Base-by-base conservation (phyloP, 305 asterid species). In the Fraxinus xanthoxyloides region DNA sequence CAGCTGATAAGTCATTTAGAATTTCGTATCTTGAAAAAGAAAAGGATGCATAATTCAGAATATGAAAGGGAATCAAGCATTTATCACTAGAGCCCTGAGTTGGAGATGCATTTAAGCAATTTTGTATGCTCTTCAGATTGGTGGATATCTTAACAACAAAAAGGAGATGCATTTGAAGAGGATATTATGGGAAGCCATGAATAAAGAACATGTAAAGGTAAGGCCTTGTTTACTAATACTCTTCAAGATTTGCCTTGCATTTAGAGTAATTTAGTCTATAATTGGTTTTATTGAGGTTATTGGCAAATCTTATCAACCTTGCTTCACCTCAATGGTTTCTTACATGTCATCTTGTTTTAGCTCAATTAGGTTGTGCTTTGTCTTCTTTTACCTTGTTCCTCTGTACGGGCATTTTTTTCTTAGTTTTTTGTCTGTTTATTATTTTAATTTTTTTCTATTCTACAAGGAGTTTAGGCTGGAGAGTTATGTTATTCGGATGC, bases 121-220 rank as follows among this genome's bases (percentile, higher is more conserved):
- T 36, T 82, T 84, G 77, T n/a, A 77, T 78, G 24, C 76, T 54
- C 54, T 87, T 83, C 89, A 90, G 93, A 74, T 90, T 81, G 32
- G 7, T 82, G 83, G 87, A 77, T 89, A 90, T 84, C 89, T 90
- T 30, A 84, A 83, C 87, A 86, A 79, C 80, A 89, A 86, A 84
- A 82, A 82, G 85, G 93, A 86, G 87, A 40, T 81, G 79, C 35
- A 79, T 24, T 80, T 35, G 73, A 90, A 90, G 79, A 86, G 81
- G 84, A 51, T 86, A 65, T 69, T 90, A 61, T 90, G 93, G 93
- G 93, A 90, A 86, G 88, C 87, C 65, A 78, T 87, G 87, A 83
- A 89, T 84, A 80, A 63, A 80, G 77, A 81, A 0, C 82, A 77
- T 82, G 77, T 76, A 10, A 79, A 84, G 72, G 92, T 90, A 85